phyloP scores from a whole-genome alignment of 495 filamentous ascomycete species.

The Podospora bellae-mahoneyi region DNA sequence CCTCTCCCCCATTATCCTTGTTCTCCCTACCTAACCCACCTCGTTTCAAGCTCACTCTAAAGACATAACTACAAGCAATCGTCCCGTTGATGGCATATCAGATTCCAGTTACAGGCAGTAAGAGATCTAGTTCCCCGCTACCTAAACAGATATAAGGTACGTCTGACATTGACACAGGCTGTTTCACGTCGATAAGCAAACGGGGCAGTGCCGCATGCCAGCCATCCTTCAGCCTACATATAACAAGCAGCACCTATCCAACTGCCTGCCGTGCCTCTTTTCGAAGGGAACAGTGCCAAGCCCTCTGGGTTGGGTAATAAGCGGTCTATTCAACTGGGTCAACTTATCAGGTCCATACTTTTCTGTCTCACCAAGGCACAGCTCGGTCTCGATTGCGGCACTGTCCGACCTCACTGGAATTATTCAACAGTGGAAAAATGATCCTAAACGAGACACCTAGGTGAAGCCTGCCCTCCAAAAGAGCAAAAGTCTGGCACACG shows the following conservation, averaged over 20 bases:
- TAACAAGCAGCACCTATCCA: neutral
- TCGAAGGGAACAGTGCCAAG: neutral
- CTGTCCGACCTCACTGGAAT: neutral
- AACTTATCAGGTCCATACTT: neutral
- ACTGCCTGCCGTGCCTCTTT: neutral
- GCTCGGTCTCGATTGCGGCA: neutral
- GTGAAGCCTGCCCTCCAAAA: neutral
- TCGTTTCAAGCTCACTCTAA: neutral
- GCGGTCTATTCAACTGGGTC: neutral
- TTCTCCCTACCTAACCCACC: neutral
- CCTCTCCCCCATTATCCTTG: neutral
- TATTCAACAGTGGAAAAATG: neutral
- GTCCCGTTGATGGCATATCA: neutral
- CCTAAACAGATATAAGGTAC: neutral
- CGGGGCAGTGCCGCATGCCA: neutral
- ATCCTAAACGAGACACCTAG: neutral
- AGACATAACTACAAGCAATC: neutral
- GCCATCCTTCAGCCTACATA: neutral
- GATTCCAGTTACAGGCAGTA: neutral
- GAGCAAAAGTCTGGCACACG: no score
- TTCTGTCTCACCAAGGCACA: neutral
- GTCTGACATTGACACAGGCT: neutral
- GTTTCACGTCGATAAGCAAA: neutral
- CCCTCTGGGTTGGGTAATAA: neutral
- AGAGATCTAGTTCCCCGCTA: neutral